Evolutionary conservation across 176 grass and related monocot genomes (phyloP).

Genomic region (Ampelocalamus luodianensis): DNA sequence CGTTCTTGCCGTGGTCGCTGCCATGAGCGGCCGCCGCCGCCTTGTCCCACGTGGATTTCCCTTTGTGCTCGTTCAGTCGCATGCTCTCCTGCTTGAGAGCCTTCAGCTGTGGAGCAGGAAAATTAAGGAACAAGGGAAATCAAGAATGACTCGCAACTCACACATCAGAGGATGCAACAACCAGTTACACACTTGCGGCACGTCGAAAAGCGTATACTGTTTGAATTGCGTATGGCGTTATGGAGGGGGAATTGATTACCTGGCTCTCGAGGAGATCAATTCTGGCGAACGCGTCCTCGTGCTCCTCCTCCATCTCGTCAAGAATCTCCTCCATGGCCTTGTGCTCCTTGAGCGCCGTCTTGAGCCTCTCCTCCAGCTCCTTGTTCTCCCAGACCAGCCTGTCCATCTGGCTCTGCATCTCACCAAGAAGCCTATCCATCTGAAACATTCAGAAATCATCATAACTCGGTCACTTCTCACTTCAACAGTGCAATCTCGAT

Average conservation of each 20-base stretch:
- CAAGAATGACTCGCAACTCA: too few relatives aligned
- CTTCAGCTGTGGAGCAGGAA: slow-evolving; percentile 39
- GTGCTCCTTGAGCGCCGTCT: slow-evolving; percentile 37
- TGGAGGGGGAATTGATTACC: slow-evolving; percentile 16
- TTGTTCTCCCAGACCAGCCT: slow-evolving; percentile 51
- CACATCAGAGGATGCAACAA: too few relatives aligned
- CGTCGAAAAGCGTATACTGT: too few relatives aligned
- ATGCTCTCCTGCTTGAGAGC: slow-evolving; percentile 63
- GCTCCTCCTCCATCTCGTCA: slow-evolving; percentile 69
- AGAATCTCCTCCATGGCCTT: slow-evolving; percentile 34
- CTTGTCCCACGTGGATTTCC: slow-evolving; percentile 45
- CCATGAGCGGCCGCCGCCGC: background rate
- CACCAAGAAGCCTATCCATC: slow-evolving; percentile 45
- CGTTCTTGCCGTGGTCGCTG: background rate
- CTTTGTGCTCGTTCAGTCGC: slow-evolving; percentile 52
- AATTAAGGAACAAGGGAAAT: too few relatives aligned
- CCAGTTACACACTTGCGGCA: too few relatives aligned
- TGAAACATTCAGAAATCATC: background rate
- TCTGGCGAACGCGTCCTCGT: slow-evolving; percentile 42
- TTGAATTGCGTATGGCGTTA: too few relatives aligned
- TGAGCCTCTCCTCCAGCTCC: slow-evolving; percentile 47
- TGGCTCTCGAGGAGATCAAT: slow-evolving; percentile 51
- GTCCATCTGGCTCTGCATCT: slow-evolving; percentile 76
- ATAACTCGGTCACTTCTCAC: too few relatives aligned
- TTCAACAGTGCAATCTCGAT: background rate